Conservation (phyloP, 331 rosid species). For the Malus hybrid region DNA sequence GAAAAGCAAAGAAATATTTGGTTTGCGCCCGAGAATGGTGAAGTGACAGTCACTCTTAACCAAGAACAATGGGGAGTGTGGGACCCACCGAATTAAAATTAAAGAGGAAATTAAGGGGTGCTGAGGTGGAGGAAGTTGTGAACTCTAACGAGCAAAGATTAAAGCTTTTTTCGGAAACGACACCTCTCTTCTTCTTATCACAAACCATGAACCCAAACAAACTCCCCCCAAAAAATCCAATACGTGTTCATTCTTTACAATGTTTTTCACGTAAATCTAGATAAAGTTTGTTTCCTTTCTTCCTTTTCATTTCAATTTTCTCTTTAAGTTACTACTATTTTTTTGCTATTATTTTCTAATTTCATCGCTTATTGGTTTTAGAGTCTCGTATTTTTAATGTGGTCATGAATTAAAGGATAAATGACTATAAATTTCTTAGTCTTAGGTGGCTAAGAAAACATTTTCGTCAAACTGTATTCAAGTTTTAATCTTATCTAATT, state of each 20-base stretch:
- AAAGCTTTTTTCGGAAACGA: background rate
- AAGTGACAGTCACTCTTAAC: background rate
- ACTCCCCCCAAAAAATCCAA: background rate
- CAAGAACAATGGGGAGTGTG: background rate
- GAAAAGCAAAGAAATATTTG: too few relatives aligned
- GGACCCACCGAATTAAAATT: background rate
- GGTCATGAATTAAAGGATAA: too few relatives aligned
- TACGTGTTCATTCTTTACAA: background rate
- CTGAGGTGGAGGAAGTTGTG: background rate
- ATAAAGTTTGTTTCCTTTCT: background rate
- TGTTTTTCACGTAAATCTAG: background rate
- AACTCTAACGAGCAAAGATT: background rate
- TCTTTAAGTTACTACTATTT: background rate
- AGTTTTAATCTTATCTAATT: background rate
- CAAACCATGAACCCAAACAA: background rate
- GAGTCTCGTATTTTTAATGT: background rate
- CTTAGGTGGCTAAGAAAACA: too few relatives aligned
- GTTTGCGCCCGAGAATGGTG: too few relatives aligned
- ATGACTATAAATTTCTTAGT: too few relatives aligned
- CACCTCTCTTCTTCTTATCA: background rate
- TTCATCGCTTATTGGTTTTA: background rate
- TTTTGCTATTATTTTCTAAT: background rate
- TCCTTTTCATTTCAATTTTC: background rate
- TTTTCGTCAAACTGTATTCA: background rate
- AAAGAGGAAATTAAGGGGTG: background rate